Conservation (phyloP, 164 flowering plant genomes). For the Berberis vulgaris region DNA sequence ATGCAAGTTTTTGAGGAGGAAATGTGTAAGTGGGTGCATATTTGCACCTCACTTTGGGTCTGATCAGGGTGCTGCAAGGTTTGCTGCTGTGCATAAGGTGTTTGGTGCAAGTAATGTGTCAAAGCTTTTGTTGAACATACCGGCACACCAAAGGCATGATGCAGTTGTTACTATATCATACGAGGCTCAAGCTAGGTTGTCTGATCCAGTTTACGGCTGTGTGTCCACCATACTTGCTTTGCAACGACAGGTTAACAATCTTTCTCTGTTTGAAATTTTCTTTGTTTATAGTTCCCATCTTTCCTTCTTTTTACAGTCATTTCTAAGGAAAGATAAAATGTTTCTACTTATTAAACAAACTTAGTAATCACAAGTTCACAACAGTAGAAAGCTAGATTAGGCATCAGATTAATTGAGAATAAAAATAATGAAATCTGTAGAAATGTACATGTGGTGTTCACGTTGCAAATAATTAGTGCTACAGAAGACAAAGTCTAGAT, state of each 20-base stretch:
- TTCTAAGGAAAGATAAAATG: neutral
- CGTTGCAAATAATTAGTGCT: neutral
- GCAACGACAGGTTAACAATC: slow-evolving; percentile 66
- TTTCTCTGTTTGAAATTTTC: neutral
- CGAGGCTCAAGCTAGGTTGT: slow-evolving; percentile 87
- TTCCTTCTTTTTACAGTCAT: neutral
- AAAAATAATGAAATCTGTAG: too few species aligned
- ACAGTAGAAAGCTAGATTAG: neutral
- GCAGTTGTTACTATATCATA: slow-evolving; percentile 76
- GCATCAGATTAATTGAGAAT: too few species aligned
- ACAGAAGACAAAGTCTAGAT: too few species aligned
- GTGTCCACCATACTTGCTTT: slow-evolving; percentile 82
- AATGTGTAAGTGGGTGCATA: slow-evolving; percentile 71
- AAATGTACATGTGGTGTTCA: neutral
- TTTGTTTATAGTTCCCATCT: neutral
- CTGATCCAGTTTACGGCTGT: slow-evolving; percentile 91
- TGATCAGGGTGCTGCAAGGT: slow-evolving; percentile 84
- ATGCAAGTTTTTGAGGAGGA: slow-evolving; percentile 88
- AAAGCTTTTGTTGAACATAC: slow-evolving; percentile 63
- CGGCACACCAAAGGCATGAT: slow-evolving; percentile 64
- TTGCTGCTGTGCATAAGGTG: slow-evolving; percentile 88
- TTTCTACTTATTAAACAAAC: neutral
- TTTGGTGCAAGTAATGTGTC: slow-evolving; percentile 95
- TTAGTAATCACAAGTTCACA: too few species aligned
- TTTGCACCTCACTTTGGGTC: slow-evolving; percentile 83